Base-by-base conservation (phyloP, 768 basidiomycete genomes). In the Chlorophyllum brunneum region DNA sequence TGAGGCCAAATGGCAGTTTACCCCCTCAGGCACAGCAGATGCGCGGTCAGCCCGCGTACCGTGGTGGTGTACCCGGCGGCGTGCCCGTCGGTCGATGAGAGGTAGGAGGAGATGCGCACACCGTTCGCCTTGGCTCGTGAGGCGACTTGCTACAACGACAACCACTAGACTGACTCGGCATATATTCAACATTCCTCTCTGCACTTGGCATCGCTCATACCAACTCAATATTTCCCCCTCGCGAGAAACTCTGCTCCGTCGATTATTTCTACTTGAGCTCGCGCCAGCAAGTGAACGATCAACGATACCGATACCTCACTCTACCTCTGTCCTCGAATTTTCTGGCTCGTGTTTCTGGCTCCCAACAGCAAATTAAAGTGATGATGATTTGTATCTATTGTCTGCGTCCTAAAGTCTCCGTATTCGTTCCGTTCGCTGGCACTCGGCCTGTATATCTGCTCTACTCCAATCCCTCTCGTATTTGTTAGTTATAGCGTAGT, bases 81-180 rank as follows among this genome's bases (percentile, higher is more conserved):
- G 51, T 51, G 22, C 58, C 72, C 48, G 70, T 67, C 33, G 64
- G 59, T 31, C 65, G 73, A 58, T 72, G 67, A 75, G 31, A 11
- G 20, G 42, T 36, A 38, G 29, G 43, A 23, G 27, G 20, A 30
- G 42, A 41, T 11, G 51, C 37, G 58, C 48, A 50, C 45, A 30
- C 24, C 27, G 33, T 36, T 47, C 34, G 43, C 45, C 22, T 30
- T 16, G 16, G 43, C 38, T 53, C 45, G 15, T 8, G 24, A 50
- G 36, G 36, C 37, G 42, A 42, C 20, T 44, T 23, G 24, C 34
- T 43, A 44, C 41, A n/a, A 26, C 24, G 16, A 41, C 34, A 18
- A 9, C 29, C 45, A 29, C 42, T 47, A 46, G 53, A 47, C 36
- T 54, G 13, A 10, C 42, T 30, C 24, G 44, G 6, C 24, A 37